Evolutionary conservation across 495 filamentous ascomycete species (phyloP).

Genomic region (Tuber aestivum): DNA sequence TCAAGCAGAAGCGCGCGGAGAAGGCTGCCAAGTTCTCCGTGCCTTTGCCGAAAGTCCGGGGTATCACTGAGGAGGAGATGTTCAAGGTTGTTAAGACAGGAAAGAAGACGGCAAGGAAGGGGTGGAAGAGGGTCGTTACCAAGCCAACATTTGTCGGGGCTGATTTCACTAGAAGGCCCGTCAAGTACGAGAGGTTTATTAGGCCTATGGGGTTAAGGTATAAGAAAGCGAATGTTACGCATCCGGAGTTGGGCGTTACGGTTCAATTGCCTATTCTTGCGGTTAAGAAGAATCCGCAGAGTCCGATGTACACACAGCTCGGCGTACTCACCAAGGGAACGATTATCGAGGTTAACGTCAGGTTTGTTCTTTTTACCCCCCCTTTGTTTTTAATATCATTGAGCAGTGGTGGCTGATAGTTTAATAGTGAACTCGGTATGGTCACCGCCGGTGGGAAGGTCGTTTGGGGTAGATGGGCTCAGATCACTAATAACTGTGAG

Average conservation of each 20-base stretch:
- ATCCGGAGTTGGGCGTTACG: slow-evolving; percentile 78
- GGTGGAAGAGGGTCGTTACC: slow-evolving; percentile 95
- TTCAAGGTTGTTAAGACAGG: slow-evolving; percentile 97
- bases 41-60: slow-evolving; percentile 86
- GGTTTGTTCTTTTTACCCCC: neutral
- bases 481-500: slow-evolving; percentile 70
- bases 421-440: slow-evolving; percentile 66
- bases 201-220: slow-evolving; percentile 77
- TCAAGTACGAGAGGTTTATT: slow-evolving; percentile 91
- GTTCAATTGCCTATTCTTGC: slow-evolving; percentile 88
- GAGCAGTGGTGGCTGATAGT: neutral
- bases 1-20: slow-evolving; percentile 83
- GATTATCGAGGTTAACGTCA: slow-evolving; percentile 92
- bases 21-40: slow-evolving; percentile 95
- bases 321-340: slow-evolving; percentile 93
- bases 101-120: slow-evolving; percentile 55
- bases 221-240: slow-evolving; percentile 91
- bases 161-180: slow-evolving; percentile 85
- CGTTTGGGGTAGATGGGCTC: slow-evolving; percentile 82
- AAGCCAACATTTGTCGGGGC: slow-evolving; percentile 83
- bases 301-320: slow-evolving; percentile 87
- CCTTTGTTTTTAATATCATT: neutral
- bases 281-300: slow-evolving; percentile 98
- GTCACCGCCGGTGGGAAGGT: slow-evolving; percentile 91
- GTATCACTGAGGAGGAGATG: slow-evolving; percentile 95